These are phyloP conservation scores for Neofusicoccum kwambonambiense DNA, from an alignment of 2,329 filamentous ascomycete genomes.

Conservation along the genomic window DNA sequence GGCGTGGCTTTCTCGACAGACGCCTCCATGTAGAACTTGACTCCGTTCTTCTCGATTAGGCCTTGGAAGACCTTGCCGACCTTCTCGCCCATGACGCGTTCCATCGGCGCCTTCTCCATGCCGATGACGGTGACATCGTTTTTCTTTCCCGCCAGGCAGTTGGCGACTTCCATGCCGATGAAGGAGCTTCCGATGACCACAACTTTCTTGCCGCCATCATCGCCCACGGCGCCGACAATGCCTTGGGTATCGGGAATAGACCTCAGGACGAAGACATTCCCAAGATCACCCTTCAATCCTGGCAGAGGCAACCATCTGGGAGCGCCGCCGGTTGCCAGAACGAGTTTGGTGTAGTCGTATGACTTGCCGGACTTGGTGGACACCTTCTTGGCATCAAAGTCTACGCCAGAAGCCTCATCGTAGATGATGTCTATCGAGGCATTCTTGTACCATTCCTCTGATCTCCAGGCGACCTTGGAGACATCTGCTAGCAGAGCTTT, in stretches of 20 bases:
- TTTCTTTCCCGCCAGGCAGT: constrained; percentile 69
- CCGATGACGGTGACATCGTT: constrained; percentile 86
- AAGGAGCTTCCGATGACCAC: constrained; percentile 91
- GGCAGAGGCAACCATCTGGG: constrained; percentile 73
- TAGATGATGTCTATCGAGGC: constrained; percentile 57
- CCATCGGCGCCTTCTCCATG: constrained; percentile 81
- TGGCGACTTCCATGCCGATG: constrained; percentile 97
- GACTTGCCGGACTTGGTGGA: constrained; percentile 70
- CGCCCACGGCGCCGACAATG: constrained; percentile 76
- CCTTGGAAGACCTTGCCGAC: constrained; percentile 80
- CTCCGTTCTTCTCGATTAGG: constrained; percentile 76
- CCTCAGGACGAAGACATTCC: constrained; percentile 84
- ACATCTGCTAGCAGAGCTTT: constrained; percentile 85
- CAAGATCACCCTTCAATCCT: constrained; percentile 77
- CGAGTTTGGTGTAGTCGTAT: constrained; percentile 80
- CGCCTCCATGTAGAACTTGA: constrained; percentile 83
- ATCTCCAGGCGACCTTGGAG: constrained; percentile 73
- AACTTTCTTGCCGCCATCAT: constrained; percentile 77
- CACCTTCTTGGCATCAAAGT: constrained; percentile 73
- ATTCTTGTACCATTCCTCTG: constrained; percentile 72
- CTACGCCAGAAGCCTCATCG: constrained; percentile 67
- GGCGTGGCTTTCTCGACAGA: constrained; percentile 80
- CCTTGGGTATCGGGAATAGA: constrained; percentile 72
- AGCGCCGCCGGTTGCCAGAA: constrained; percentile 83
- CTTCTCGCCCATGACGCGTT: constrained; percentile 78